These are phyloP conservation scores for Mariannaea elegans DNA, from an alignment of 2,329 filamentous ascomycete genomes.

Conservation along the genomic window DNA sequence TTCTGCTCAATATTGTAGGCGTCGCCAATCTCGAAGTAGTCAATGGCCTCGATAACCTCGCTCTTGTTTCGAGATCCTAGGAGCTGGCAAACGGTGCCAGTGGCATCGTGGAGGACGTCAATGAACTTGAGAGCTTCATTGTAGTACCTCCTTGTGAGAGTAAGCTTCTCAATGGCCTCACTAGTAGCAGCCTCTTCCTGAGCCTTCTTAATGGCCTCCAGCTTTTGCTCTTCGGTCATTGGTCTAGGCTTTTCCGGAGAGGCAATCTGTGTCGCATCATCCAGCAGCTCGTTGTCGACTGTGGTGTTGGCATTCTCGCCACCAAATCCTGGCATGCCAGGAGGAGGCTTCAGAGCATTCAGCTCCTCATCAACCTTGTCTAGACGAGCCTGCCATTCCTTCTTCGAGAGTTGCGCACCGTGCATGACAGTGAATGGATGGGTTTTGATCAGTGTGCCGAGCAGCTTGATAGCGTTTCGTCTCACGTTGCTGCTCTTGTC, in stretches of 20 bases:
- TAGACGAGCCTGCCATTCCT: slow-evolving; percentile 85
- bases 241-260: slow-evolving; percentile 70
- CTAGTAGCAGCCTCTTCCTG: slow-evolving; percentile 88
- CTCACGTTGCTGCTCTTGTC: slow-evolving; percentile 99
- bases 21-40: slow-evolving; percentile 95
- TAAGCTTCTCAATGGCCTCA: slow-evolving; percentile 86
- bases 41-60: slow-evolving; percentile 98
- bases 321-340: slow-evolving; percentile 68
- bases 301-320: slow-evolving; percentile 73
- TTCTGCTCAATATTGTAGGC: slow-evolving; percentile 96
- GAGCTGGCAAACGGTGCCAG: slow-evolving; percentile 82
- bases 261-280: slow-evolving; percentile 86
- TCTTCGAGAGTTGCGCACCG: slow-evolving; percentile 82
- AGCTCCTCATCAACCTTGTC: slow-evolving; percentile 86
- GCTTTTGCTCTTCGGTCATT: slow-evolving; percentile 83
- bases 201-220: slow-evolving; percentile 78
- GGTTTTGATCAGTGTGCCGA: slow-evolving; percentile 88
- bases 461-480: slow-evolving; percentile 91
- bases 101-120: slow-evolving; percentile 85
- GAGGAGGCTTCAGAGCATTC: slow-evolving; percentile 81
- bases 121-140: slow-evolving; percentile 94
- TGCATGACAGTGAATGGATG: slow-evolving; percentile 95
- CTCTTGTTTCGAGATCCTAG: slow-evolving; percentile 97
- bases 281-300: slow-evolving; percentile 80
- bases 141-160: slow-evolving; percentile 89